Conservation (phyloP, 257 asterid genomes). For the Buddleja alternifolia region DNA sequence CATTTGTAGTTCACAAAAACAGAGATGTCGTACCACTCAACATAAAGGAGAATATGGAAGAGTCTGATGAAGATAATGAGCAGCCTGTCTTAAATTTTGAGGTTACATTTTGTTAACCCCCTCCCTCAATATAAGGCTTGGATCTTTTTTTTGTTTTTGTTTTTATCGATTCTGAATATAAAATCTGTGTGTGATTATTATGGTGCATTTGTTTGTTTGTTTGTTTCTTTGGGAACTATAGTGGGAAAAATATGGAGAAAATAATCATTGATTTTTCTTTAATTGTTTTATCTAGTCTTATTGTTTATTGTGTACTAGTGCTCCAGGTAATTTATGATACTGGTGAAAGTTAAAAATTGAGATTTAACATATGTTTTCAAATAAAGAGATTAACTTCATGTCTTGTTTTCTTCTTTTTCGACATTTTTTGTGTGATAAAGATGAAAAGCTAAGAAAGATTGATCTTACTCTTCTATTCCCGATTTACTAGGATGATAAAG, state of each 20-base stretch:
- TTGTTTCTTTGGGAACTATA: not conserved
- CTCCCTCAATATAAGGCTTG: not conserved
- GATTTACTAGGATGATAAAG: slow-evolving; percentile 47
- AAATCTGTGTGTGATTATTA: not conserved
- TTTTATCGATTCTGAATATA: not conserved
- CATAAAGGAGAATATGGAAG: slow-evolving; percentile 55
- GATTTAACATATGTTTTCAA: not conserved
- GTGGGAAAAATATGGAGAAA: not conserved
- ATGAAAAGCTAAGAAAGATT: slow-evolving; percentile 3
- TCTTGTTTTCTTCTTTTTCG: not conserved
- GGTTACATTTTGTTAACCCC: slow-evolving; percentile 47
- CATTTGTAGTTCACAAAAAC: slow-evolving; percentile 79
- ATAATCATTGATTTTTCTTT: not conserved
- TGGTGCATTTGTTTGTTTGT: not conserved
- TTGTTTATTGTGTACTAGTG: not conserved
- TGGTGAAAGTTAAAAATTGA: too few species aligned
- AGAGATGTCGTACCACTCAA: slow-evolving; percentile 78
- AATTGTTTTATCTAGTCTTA: not conserved
- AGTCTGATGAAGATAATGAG: slow-evolving; percentile 82
- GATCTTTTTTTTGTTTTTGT: not conserved
- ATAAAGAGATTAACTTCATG: not conserved
- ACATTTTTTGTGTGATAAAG: slow-evolving; percentile 17
- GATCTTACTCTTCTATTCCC: slow-evolving; percentile 4
- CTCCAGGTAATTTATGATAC: not conserved
- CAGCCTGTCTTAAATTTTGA: slow-evolving; percentile 73